Conservation (phyloP, 768 basidiomycete species). For the Boletus sp. region DNA sequence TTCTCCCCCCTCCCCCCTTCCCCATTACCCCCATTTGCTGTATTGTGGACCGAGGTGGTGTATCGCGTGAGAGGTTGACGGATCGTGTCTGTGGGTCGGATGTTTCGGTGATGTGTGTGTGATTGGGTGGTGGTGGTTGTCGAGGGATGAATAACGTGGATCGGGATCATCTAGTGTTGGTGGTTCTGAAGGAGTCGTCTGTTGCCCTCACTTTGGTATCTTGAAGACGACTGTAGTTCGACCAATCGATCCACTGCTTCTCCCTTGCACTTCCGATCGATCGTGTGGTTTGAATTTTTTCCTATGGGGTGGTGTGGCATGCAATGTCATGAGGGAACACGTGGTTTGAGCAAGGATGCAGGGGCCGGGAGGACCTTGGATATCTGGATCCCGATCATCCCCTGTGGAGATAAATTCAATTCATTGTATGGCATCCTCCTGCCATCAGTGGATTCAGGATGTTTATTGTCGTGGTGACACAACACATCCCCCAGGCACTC, state of each 20-base stretch:
- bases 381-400: too few species aligned
- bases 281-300: background rate
- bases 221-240: conserved; percentile 7
- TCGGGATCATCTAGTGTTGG: conserved; percentile 3
- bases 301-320: background rate
- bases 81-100: conserved; percentile 15
- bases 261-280: background rate
- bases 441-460: too few species aligned
- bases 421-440: too few species aligned
- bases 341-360: background rate
- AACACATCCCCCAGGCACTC: too few species aligned
- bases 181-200: conserved; percentile 3
- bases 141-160: conserved; percentile 7
- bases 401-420: too few species aligned
- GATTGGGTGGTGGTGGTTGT: conserved; percentile 3
- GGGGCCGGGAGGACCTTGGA: background rate
- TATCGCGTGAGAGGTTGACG: conserved; percentile 11
- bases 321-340: background rate
- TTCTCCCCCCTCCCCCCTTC: background rate
- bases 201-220: conserved; percentile 3
- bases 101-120: conserved; percentile 10
- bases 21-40: conserved; percentile 2
- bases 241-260: conserved; percentile 10
- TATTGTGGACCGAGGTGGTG: conserved; percentile 20
- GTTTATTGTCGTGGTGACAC: too few species aligned